Evolutionary conservation across 1,284 basidiomycete genomes (phyloP), one percentile per base, ranked within the genome.

Genomic region (Cryptococcus neoformans): DNA sequence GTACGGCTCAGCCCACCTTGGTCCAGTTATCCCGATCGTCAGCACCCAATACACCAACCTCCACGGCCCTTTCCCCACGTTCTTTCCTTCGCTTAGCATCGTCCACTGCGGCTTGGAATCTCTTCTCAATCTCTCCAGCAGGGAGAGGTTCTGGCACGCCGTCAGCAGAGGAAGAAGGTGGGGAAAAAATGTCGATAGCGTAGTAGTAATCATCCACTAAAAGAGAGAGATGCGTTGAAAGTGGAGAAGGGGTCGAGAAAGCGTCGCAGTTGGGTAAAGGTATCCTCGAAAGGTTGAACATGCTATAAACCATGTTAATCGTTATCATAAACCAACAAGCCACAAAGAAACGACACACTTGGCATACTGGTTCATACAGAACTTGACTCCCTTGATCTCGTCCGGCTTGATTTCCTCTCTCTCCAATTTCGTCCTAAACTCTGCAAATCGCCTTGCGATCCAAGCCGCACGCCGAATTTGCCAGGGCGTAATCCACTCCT

Each of bases 21-120:
- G 90, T 83, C 94, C 94, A 98, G 10, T 73, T 80, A 76, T 96
- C 90, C 62, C 94, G 81, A 44, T 88, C 82, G 69, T 94, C 91
- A 1, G 87, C 85, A 46, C 85, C 90, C 56, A 97, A 80, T 1
- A 88, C 81, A 12, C 90, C 87, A 6, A 98, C 80, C 42, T 83
- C 81, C 0, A 83, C 68, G 1, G 86, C 79, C 36, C 67, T 73
- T 60, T 90, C 86, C 14, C 85, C 85, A 0, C 62, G 70, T 3
- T 77, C 78, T 17, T 83, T 77, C 49, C 87, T 81, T 42, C 62
- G 65, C 44, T 81, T 78, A 0, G 86, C 91, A 72, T 97, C 93
- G 6, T 79, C 69, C 0, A 90, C 86, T 9, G 89, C 83, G 1
- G 82, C 82, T 63, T 82, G 81, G 39, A 97, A 74, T 9, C 84